Conservation (phyloP, 495 filamentous ascomycete species). For the Endocarpon pusillum region DNA sequence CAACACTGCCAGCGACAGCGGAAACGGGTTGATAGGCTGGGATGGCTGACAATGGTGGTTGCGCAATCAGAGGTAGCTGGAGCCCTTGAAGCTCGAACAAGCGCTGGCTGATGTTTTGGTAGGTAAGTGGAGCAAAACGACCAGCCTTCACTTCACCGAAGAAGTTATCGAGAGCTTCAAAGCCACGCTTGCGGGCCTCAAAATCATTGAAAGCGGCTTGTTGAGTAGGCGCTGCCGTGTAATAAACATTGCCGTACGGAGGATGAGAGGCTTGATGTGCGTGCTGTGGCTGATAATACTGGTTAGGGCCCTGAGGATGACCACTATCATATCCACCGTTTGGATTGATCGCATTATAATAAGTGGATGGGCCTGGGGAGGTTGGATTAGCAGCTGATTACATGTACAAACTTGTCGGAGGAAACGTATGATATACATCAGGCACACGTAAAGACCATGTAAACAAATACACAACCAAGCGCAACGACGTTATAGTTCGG, state of each 20-base stretch:
- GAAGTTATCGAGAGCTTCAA: slow-evolving; percentile 83
- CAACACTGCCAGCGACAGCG: slow-evolving; percentile 30
- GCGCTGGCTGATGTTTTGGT: slow-evolving; percentile 63
- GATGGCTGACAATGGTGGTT: no score
- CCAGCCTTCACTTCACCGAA: slow-evolving; percentile 82
- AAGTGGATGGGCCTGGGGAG: neutral
- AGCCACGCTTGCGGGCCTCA: slow-evolving; percentile 60
- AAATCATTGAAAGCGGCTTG: slow-evolving; percentile 29
- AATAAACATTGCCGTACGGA: slow-evolving; percentile 58
- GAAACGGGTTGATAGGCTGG: slow-evolving; percentile 45
- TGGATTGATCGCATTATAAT: slow-evolving; percentile 1
- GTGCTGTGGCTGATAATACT: slow-evolving; percentile 40
- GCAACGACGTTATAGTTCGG: no score
- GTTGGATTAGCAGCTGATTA: no score
- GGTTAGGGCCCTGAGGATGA: slow-evolving; percentile 19
- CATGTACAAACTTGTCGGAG: no score
- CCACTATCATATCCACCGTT: neutral
- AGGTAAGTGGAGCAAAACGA: slow-evolving; percentile 69
- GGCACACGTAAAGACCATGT: no score
- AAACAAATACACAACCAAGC: no score
- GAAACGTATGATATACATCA: no score
- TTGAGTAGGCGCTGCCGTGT: slow-evolving; percentile 37
- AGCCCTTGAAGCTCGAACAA: slow-evolving; percentile 57
- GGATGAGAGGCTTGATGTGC: slow-evolving; percentile 25
- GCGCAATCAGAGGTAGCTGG: slow-evolving; percentile 42